Conservation (phyloP, 2,329 filamentous ascomycete genomes). For the Pseudogymnoascus sp. region DNA sequence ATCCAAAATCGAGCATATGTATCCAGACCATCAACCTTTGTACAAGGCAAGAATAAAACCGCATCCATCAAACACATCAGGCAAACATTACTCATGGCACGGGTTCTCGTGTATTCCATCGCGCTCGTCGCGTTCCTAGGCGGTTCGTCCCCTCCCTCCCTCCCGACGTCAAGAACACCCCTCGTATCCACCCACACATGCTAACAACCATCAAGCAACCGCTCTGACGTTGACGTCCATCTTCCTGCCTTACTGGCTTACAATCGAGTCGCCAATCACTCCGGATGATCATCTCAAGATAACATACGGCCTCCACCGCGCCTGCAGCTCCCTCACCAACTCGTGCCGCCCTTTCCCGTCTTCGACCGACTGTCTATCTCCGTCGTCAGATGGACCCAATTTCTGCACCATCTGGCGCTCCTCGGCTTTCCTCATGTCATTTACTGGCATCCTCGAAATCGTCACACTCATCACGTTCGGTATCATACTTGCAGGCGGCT, state of each 20-base stretch:
- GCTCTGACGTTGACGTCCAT: conserved; percentile 64
- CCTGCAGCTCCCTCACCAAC: conserved; percentile 63
- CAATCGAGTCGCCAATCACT: conserved; percentile 47
- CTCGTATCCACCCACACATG: conserved; percentile 4
- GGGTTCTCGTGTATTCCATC: conserved; percentile 33
- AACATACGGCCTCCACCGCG: conserved; percentile 68
- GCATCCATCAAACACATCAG: not conserved
- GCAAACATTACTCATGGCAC: conserved; percentile 30
- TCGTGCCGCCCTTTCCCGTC: conserved; percentile 60
- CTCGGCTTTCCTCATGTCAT: conserved; percentile 78
- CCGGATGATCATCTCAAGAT: conserved; percentile 48
- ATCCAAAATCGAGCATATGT: conserved; percentile 1
- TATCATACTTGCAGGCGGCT: conserved; percentile 69
- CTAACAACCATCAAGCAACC: conserved; percentile 43
- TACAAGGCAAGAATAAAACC: not conserved
- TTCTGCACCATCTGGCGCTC: conserved; percentile 93
- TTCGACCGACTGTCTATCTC: conserved; percentile 53
- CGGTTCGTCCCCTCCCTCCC: conserved; percentile 31
- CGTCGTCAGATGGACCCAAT: conserved; percentile 34
- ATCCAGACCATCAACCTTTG: not conserved
- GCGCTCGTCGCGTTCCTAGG: conserved; percentile 35
- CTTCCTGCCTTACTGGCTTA: conserved; percentile 62
- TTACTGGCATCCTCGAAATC: conserved; percentile 73
- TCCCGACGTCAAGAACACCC: not conserved
- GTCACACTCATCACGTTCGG: conserved; percentile 72